Evolutionary conservation across 2,329 filamentous ascomycete genomes (phyloP).

Genomic region (Teratosphaeria destructans): DNA sequence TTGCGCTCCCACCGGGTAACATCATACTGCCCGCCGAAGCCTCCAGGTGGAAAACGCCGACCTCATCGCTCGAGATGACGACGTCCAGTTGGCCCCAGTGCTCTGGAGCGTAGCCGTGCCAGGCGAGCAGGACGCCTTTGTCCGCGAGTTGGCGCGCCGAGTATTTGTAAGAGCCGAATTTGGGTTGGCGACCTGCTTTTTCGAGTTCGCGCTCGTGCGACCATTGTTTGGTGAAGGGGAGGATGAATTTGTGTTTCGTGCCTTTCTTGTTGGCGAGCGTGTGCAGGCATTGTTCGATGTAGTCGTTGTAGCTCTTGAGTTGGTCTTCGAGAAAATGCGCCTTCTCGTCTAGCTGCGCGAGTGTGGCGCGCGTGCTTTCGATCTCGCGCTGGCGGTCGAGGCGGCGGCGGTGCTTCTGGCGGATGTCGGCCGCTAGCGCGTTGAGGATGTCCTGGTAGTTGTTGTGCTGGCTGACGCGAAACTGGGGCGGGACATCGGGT

Average conservation of each 20-base stretch:
- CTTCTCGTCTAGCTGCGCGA: constrained; percentile 70
- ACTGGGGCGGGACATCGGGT: constrained; percentile 38
- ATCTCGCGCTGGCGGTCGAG: constrained; percentile 87
- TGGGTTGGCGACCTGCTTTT: constrained; percentile 82
- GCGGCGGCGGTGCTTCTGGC: constrained; percentile 86
- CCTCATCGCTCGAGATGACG: constrained; percentile 87
- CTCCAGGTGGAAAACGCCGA: constrained; percentile 88
- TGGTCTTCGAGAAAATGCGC: constrained; percentile 89
- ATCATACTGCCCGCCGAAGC: constrained; percentile 87
- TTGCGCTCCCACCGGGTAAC: constrained; percentile 83
- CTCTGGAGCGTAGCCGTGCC: constrained; percentile 69
- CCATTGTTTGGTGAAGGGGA: constrained; percentile 98
- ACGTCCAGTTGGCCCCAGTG: constrained; percentile 90
- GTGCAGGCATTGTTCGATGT: constrained; percentile 96
- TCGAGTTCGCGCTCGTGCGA: constrained; percentile 96
- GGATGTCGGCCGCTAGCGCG: constrained; percentile 90
- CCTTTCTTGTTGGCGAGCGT: constrained; percentile 97
- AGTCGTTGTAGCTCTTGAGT: constrained; percentile 95
- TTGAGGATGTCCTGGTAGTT: constrained; percentile 97
- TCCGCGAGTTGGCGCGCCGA: constrained; percentile 78
- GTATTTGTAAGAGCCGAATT: constrained; percentile 98
- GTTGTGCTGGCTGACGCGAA: constrained; percentile 76
- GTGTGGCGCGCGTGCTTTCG: constrained; percentile 68
- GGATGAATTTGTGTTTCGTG: constrained; percentile 64
- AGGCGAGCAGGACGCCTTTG: constrained; percentile 88